Evolutionary conservation across 441 rosid genomes (phyloP).

Genomic region (Gossypium davidsonii): DNA sequence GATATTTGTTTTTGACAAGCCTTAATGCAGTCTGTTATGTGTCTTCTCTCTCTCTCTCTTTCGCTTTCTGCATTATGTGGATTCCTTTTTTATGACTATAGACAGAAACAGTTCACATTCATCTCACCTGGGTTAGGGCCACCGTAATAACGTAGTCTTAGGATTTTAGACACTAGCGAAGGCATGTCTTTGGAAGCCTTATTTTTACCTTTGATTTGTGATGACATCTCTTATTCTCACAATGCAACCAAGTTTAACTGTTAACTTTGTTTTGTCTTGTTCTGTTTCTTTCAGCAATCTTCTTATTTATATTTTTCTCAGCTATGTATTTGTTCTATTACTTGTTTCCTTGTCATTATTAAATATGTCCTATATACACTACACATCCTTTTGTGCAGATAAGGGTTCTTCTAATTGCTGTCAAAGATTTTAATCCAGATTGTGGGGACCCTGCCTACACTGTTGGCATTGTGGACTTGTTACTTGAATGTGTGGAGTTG

Average conservation of each 20-base stretch:
- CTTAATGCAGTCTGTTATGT: neutral
- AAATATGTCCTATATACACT: slow-evolving; percentile 10
- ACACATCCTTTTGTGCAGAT: slow-evolving; percentile 58
- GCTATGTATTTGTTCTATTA: neutral
- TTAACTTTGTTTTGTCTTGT: slow-evolving; percentile 6
- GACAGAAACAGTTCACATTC: neutral
- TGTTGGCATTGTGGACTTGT: slow-evolving; percentile 95
- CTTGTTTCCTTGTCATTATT: neutral
- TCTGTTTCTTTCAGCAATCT: slow-evolving; percentile 2
- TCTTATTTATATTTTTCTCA: slow-evolving; percentile 8
- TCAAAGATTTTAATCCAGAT: slow-evolving; percentile 89
- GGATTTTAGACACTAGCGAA: neutral
- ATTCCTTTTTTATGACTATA: neutral
- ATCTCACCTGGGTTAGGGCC: neutral
- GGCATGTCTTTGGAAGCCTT: slow-evolving; percentile 2
- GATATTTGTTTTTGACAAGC: neutral
- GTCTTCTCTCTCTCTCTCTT: neutral
- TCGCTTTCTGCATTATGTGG: neutral
- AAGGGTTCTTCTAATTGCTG: slow-evolving; percentile 86
- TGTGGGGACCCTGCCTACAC: slow-evolving; percentile 96
- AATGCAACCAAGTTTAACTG: slow-evolving; percentile 1
- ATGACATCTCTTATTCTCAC: neutral
- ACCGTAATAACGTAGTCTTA: neutral
- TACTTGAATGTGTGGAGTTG: slow-evolving; percentile 97
- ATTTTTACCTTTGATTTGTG: neutral